phyloP scores from a whole-genome alignment of 2,329 filamentous ascomycete species.

The Alternaria postmessia region DNA sequence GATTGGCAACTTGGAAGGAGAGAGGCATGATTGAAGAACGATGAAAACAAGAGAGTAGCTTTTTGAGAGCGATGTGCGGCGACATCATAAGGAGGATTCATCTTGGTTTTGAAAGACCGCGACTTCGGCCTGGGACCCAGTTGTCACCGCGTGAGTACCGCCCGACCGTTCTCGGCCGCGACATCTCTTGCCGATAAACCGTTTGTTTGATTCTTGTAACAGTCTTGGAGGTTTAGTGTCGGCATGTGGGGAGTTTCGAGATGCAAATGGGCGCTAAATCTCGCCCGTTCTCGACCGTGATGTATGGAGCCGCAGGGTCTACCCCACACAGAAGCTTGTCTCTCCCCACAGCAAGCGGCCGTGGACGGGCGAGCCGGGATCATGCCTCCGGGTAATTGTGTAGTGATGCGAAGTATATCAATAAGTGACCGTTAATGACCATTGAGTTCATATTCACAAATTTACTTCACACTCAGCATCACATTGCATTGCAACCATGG shows the following conservation, averaged over 20 bases:
- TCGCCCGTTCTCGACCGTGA: conserved; percentile 18
- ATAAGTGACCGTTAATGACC: not conserved
- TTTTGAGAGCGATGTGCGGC: not conserved
- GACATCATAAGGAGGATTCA: not conserved
- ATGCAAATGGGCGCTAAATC: not conserved
- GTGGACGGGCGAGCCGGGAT: conserved; percentile 13
- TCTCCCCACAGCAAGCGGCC: conserved; percentile 6
- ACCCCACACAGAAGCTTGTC: conserved; percentile 3
- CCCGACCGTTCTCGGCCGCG: conserved; percentile 16
- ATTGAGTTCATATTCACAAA: not conserved
- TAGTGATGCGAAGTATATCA: not conserved
- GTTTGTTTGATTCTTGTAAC: not conserved
- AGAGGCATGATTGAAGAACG: conserved; percentile 3
- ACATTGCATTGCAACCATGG: not conserved
- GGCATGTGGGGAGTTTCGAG: conserved; percentile 10
- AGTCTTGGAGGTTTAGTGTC: not conserved
- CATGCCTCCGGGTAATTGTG: not conserved
- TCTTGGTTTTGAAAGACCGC: conserved; percentile 5
- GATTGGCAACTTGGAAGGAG: conserved; percentile 18
- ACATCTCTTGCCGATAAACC: not conserved
- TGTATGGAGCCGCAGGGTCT: not conserved
- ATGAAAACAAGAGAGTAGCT: not conserved
- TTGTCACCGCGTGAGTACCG: not conserved
- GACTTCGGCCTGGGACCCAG: not conserved
- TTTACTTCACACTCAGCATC: not conserved